Base-by-base conservation (phyloP, 179 eudicot genomes). In the Camellia oleifera region DNA sequence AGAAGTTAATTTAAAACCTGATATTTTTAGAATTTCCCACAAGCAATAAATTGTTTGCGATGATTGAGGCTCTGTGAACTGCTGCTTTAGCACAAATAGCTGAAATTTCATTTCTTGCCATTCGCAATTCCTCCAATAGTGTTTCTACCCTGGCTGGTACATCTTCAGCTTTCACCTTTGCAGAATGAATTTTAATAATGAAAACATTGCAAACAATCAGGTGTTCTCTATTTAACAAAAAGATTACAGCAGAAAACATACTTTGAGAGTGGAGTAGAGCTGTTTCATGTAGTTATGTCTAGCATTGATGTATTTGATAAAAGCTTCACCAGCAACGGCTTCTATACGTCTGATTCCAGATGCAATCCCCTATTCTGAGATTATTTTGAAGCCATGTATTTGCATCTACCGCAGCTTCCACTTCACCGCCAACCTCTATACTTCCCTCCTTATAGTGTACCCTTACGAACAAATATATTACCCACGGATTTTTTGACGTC, bases 301-400 rank as follows among this genome's bases (percentile, higher is more conserved):
- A 77, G 91, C 71, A 78, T 77, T 82, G 82, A 94, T 86, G 77
- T 91, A 94, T 72, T 96, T 93, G 15, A 96, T 83, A 81, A 94
- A 96, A 80, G 98, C 99, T 45, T 96, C 98, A 62, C 99, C 99
- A 67, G 99, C 99, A 68, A 96, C 98, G 74, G 99, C 99, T 90
- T 96, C 99, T 80, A 96, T 92, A 74, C 98, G 99, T 72, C 98
- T 89, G 56, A 90, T 83, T 44, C 99, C 99, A 66, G 99, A 96
- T 69, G 97, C 95, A 68, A 96, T 86, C 18, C 97, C 99, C 84
- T 92, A 98, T 81, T 92, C 99, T 3, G 99, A 96, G 72, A 94
- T 94, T 77, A 94, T 89, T 80, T 86, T 94, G 89, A 96, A 94
- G 15, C 99, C 99, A 45, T 98, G 95, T 75, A 96, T 90, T 92